These are phyloP conservation scores for Beta vulgaris DNA, from an alignment of 148 eudicot species.

Conservation along the genomic window DNA sequence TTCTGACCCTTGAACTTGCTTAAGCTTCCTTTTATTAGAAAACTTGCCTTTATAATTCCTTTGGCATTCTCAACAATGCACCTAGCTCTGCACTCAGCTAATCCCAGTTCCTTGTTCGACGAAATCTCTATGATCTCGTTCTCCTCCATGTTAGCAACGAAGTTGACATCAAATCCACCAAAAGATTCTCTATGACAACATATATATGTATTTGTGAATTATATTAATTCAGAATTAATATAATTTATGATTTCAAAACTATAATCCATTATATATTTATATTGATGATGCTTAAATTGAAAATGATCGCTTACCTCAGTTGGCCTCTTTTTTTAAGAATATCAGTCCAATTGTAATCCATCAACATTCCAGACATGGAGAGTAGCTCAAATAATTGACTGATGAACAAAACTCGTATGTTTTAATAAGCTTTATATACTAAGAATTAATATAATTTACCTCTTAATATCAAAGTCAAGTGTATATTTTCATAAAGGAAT, in stretches of 20 bases:
- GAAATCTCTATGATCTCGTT: conserved; percentile 60
- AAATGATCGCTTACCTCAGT: conserved; percentile 51
- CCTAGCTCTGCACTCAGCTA: conserved; percentile 83
- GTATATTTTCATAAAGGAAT: not conserved
- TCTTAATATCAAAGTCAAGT: not conserved
- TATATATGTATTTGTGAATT: no score
- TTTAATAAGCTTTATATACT: no score
- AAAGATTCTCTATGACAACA: conserved; percentile 60
- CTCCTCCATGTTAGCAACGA: conserved; percentile 75
- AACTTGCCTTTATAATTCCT: conserved; percentile 72
- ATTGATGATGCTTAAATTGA: not conserved
- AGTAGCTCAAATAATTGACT: conserved; percentile 90
- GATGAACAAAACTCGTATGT: not conserved
- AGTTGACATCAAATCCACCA: conserved; percentile 69
- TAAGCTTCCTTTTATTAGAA: not conserved
- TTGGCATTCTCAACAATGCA: conserved; percentile 91
- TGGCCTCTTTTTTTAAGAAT: conserved; percentile 66
- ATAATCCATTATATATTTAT: no score
- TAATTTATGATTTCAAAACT: no score
- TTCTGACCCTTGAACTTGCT: no score
- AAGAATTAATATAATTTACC: not conserved
- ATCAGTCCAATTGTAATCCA: conserved; percentile 98
- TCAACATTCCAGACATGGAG: conserved; percentile 83
- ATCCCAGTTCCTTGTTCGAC: conserved; percentile 56
- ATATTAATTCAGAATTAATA: no score